Evolutionary conservation across 2,329 filamentous ascomycete species (phyloP), one percentile per base, ranked within the genome.

Genomic region (Colletotrichum musae): DNA sequence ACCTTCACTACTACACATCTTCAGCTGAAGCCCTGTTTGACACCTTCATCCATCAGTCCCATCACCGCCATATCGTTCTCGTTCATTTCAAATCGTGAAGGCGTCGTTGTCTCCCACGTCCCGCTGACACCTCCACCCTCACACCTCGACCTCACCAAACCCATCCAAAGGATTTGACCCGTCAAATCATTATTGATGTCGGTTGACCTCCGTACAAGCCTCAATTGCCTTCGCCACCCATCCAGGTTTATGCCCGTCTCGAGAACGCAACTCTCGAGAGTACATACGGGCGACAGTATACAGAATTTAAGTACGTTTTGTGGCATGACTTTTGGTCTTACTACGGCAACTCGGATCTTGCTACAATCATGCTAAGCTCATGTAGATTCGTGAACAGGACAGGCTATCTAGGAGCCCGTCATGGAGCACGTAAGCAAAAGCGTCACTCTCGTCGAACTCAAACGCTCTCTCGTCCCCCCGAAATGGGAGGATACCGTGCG

Each of bases 401-500:
- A 57, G 67, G 63, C 36, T 53, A 12, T 65, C 45, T 32, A 32
- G 48, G 65, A 70, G 63, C 68, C 74, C 76, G 76, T 74, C 75
- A 79, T 79, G 78, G 77, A 76, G 76, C 76, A 76, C 58, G 64
- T 71, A 62, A 72, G 71, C 50, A 69, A 66, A 60, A 72, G 62
- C 67, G 54, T 65, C 54, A 72, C 64, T 32, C 62, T 70, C 26
- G 58, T 66, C 62, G 61, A 70, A 28, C 58, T 62, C 47, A 70
- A 58, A 58, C 80, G 80, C 63, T 87, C 87, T 64, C 85, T 89
- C 64, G 80, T 88, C 54, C 87, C 87, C n/a, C 75, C 81, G 56
- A 78, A 79, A 36, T 89, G 83, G 86, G 84, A 86, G 70, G 83
- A 86, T 73, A 80, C 83, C 59, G 87, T 94, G 74, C 92, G 93